Percentiles rank a stretch among this genome's conserved stretches.
Evolutionary conservation across 2,329 filamentous ascomycete species (phyloP).

Genomic region (Botrytis medusae): DNA sequence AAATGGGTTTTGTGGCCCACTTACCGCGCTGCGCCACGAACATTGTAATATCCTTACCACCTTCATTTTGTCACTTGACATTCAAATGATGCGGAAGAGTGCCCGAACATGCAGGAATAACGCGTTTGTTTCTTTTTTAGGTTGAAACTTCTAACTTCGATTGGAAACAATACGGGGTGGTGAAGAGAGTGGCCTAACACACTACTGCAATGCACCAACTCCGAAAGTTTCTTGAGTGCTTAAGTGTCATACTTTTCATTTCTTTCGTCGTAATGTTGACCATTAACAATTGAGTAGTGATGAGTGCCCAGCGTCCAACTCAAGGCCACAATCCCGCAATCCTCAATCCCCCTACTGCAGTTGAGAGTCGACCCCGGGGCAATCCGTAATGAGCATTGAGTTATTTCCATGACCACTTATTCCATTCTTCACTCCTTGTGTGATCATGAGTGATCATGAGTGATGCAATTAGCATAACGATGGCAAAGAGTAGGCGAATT

Average conservation of each 20-base stretch:
- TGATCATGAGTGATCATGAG: neutral
- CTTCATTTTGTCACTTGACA: conserved; percentile 23
- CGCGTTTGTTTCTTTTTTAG: conserved; percentile 2
- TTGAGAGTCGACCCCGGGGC: neutral
- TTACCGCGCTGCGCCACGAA: conserved; percentile 19
- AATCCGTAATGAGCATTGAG: conserved; percentile 10
- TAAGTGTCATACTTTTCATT: conserved; percentile 2
- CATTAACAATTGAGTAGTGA: neutral
- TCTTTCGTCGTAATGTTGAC: conserved; percentile 15
- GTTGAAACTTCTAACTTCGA: conserved; percentile 15
- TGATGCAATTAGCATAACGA: conserved; percentile 3
- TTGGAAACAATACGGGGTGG: conserved; percentile 14
- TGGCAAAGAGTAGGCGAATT: neutral
- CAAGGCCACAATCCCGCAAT: conserved; percentile 6
- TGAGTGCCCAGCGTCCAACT: conserved; percentile 11
- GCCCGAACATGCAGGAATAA: conserved; percentile 4
- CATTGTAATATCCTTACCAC: conserved; percentile 6
- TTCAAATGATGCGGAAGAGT: conserved; percentile 11
- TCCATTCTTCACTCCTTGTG: conserved; percentile 1
- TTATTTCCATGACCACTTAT: neutral
- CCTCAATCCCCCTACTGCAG: conserved; percentile 11
- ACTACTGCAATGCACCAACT: conserved; percentile 15
- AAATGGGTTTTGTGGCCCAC: conserved; percentile 10
- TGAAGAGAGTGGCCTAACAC: conserved; percentile 5
- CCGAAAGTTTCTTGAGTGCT: neutral